Base-by-base conservation (phyloP, 2,329 filamentous ascomycete species). In the Neofusicoccum laricinum region DNA sequence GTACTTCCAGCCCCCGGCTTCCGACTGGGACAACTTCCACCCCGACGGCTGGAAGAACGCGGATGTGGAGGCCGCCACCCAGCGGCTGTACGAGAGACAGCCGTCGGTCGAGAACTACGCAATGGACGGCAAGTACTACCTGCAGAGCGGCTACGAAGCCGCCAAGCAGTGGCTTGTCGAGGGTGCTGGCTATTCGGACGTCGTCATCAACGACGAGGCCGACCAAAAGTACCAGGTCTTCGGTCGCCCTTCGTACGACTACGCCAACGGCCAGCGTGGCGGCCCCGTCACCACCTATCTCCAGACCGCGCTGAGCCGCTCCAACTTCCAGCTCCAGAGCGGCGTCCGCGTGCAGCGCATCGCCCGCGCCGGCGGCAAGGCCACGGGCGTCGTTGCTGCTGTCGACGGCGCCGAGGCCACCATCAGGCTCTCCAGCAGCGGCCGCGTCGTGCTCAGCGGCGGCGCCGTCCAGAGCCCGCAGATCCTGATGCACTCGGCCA, bases 1-100 rank as follows among this genome's bases (percentile, higher is more conserved):
- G 1, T 85, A 79, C 70, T 84, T 85, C 66, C 79, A 85, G 66
- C 83, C 83, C 5, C 83, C 83, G 0, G 78, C 80, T 1, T 81
- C 80, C 1, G 83, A 85, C 66, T 85, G 80, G 76, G 81, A 85
- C 68, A 71, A 77, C 7, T 84, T 82, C 57, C 80, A 81, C 61
- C 82, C 82, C 0, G 66, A 71, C 0, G 81, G 80, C 14, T 86
- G 84, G 84, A 84, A 83, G 69, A 81, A 78, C 49, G 70, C 69
- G 1, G 82, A 85, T 65, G 79, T 86, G 67, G 67, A 77, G 48
- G 69, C 69, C n/a, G 81, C 83, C 0, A 83, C 81, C 4, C 66
- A 72, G 4, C 79, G 78, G 49, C 77, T 85, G 2, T 76, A 81
- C 36, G 68, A 69, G 2, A 79, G 74, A 62, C 80, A 84, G 57